A percentile compares a stretch with the other conserved stretches of the same genome.
Evolutionary conservation across 2,329 filamentous ascomycete genomes (phyloP).

Genomic region (Diaporthe humulicola): DNA sequence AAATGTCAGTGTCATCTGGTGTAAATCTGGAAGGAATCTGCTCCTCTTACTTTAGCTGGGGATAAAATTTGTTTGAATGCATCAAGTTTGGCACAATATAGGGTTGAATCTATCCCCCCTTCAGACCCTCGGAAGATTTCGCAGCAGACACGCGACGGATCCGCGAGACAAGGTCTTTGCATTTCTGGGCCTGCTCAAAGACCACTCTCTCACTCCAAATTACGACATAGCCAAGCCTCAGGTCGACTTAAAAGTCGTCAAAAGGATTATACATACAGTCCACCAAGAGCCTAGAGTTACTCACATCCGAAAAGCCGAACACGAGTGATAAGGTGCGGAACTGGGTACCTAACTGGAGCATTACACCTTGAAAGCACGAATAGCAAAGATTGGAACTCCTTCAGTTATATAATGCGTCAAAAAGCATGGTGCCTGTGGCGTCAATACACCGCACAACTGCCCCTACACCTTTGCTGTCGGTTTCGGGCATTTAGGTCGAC

Average conservation of each 20-base stretch:
- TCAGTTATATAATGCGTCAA: background rate
- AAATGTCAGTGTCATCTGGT: background rate
- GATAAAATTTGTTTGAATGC: too few species aligned
- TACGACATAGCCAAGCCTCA: background rate
- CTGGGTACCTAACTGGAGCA: constrained; percentile 6
- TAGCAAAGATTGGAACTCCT: background rate
- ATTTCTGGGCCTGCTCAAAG: background rate
- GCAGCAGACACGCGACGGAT: constrained; percentile 8
- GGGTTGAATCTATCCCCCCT: background rate
- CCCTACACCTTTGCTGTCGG: background rate
- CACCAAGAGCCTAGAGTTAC: background rate
- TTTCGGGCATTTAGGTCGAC: background rate
- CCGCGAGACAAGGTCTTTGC: constrained; percentile 2
- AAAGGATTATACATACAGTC: background rate
- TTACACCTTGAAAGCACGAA: background rate
- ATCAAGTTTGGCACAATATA: too few species aligned
- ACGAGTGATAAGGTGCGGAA: background rate
- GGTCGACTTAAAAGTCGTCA: background rate
- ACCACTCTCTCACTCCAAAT: background rate
- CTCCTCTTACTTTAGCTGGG: background rate
- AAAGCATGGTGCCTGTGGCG: background rate
- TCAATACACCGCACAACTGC: background rate
- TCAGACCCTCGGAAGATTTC: background rate
- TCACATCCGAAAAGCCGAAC: background rate
- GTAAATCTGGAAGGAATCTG: background rate